Evolutionary conservation across 371 early-diverging fungal species (phyloP).

Genomic region (Funneliformis caledonium): DNA sequence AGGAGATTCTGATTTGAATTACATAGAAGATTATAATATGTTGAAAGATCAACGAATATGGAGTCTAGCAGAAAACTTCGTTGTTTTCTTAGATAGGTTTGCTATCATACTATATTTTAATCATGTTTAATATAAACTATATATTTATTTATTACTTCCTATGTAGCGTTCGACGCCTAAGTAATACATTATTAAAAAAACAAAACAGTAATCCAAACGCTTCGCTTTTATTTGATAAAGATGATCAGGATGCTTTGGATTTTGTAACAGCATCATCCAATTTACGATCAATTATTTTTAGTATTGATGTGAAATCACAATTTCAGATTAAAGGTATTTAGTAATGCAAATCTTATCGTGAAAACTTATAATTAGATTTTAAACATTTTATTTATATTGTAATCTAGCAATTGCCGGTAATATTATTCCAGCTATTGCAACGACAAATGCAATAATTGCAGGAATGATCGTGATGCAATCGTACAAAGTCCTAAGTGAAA

Average conservation of each 20-base stretch:
- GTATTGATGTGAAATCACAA: slow-evolving; percentile 75
- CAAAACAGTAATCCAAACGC: slow-evolving; percentile 54
- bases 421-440: slow-evolving; percentile 99
- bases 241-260: slow-evolving; percentile 85
- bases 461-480: slow-evolving; percentile 93
- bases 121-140: background rate
- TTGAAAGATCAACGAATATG: slow-evolving; percentile 74
- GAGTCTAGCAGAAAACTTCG: slow-evolving; percentile 61
- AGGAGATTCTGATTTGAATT: background rate
- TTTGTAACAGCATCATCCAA: slow-evolving; percentile 95
- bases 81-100: slow-evolving; percentile 62
- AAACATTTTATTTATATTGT: background rate
- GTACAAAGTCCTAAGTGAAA: slow-evolving; percentile 68
- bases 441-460: slow-evolving; percentile 98
- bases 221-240: slow-evolving; percentile 86
- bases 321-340: slow-evolving; percentile 87
- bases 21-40: slow-evolving; percentile 32
- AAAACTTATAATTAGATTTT: background rate
- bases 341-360: background rate
- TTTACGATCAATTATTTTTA: slow-evolving; percentile 81
- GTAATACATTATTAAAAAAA: slow-evolving; percentile 50
- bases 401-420: slow-evolving; percentile 91
- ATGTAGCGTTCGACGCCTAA: slow-evolving; percentile 52
- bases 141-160: background rate
- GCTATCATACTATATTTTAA: background rate